Base-by-base conservation (phyloP, 164 flowering plant species). In the Sedum album region DNA sequence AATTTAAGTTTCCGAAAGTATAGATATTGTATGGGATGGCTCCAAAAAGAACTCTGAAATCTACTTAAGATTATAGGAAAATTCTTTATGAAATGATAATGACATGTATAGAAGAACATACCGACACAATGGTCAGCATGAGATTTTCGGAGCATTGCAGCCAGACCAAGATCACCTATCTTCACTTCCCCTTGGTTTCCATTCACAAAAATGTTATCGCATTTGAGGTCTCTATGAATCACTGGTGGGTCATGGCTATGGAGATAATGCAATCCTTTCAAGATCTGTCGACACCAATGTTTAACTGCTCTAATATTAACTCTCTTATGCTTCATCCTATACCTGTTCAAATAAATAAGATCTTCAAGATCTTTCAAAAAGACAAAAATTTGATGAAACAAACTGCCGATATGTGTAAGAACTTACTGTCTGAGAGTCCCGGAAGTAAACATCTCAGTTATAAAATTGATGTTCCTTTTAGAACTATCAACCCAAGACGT, bases 401-500 rank as follows among this genome's bases (percentile, higher is more conserved):
- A 30, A 14, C 25, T 55, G 15, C 60, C 10, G 5, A 6, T 57
- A 23, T 15, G 31, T 11, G 28, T 10, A 26, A 66, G 31, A 39
- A 72, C 76, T 53, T 63, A 76, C 76, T 76, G 76, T 35, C 71
- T 68, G n/a, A 76, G 60, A 31, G 76, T 76, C 42, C 78, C 78
- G 2, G 78, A 76, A 63, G 78, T 73, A 66, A 76, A 76, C 67
- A 76, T 72, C 63, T 76, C 78, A 21, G 78, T 76, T 30, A 73
- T 68, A 35, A 76, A 76, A 51, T 76, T 76, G 66, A 76, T 70
- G 66, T 69, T 67, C 66, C 67, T 44, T 7, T 67, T 42, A 35
- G 66, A 61, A 26, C 68, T 67, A 65, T 79, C 81, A 46, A 76
- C 75, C 81, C 81, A 79, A 20, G 81, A 76, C 15, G 70, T 71